phyloP scores from a whole-genome alignment of 768 basidiomycete species.

The Hypsizygus marmoreus region DNA sequence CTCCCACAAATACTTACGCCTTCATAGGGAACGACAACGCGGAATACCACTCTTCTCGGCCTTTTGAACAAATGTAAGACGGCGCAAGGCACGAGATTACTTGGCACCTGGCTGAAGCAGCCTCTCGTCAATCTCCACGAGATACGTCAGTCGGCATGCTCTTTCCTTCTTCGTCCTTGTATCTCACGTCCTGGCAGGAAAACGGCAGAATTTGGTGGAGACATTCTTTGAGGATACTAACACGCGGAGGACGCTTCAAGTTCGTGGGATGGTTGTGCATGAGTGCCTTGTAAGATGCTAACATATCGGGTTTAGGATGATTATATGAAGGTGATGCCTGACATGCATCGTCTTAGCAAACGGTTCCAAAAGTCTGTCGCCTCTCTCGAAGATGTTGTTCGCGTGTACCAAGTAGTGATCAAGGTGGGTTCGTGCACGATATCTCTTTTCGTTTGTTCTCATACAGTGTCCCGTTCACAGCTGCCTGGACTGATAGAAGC shows the following conservation, averaged over 20 bases:
- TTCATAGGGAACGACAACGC: constrained; percentile 57
- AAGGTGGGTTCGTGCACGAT: constrained; percentile 50
- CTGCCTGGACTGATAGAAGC: constrained; percentile 73
- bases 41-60: constrained; percentile 87
- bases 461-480: constrained; percentile 33
- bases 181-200: constrained; percentile 46
- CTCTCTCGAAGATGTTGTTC: constrained; percentile 90
- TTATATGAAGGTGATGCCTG: constrained; percentile 88
- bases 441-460: neutral
- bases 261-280: constrained; percentile 28
- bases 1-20: constrained; percentile 9
- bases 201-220: constrained; percentile 87
- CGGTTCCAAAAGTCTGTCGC: constrained; percentile 85
- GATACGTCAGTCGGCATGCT: constrained; percentile 61
- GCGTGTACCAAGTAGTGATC: constrained; percentile 90
- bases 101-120: constrained; percentile 94
- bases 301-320: constrained; percentile 60
- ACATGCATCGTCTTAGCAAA: constrained; percentile 89
- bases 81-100: constrained; percentile 84
- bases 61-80: constrained; percentile 96
- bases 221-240: constrained; percentile 80
- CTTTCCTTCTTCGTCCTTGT: neutral
- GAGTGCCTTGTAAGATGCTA: too few relatives aligned
- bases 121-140: constrained; percentile 93
- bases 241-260: constrained; percentile 73